These are phyloP conservation scores for Auriscalpium orientale DNA, from an alignment of 768 basidiomycete species.

Conservation along the genomic window DNA sequence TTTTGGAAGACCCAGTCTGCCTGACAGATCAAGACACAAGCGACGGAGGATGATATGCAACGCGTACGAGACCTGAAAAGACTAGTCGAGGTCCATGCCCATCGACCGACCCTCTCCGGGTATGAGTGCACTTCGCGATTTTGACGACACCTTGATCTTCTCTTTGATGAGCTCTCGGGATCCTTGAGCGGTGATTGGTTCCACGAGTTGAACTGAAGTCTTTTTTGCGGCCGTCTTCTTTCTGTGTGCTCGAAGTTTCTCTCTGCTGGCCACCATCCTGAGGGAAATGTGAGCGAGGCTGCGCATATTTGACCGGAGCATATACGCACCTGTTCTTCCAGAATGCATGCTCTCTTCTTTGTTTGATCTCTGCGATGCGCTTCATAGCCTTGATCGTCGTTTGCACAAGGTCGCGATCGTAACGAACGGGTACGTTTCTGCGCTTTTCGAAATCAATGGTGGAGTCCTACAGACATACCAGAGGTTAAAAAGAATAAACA, in stretches of 20 bases:
- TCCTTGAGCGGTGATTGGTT: constrained; percentile 46
- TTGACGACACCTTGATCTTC: constrained; percentile 69
- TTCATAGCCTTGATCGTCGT: constrained; percentile 97
- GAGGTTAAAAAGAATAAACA: neutral
- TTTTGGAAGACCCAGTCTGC: neutral
- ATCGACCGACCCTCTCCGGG: constrained; percentile 81
- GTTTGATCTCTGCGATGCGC: constrained; percentile 86
- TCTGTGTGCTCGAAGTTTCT: constrained; percentile 70
- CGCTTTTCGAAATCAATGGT: constrained; percentile 99
- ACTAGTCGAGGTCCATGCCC: constrained; percentile 83
- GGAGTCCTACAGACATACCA: constrained; percentile 58
- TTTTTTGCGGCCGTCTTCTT: constrained; percentile 51
- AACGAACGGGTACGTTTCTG: constrained; percentile 93
- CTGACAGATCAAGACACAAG: neutral
- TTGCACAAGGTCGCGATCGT: constrained; percentile 88
- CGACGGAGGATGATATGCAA: neutral
- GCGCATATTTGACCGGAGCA: neutral
- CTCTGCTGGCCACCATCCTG: constrained; percentile 81
- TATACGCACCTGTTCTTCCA: constrained; percentile 79
- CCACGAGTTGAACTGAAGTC: constrained; percentile 53
- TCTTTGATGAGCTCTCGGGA: constrained; percentile 49
- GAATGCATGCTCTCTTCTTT: constrained; percentile 86
- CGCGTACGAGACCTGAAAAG: neutral
- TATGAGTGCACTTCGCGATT: constrained; percentile 64
- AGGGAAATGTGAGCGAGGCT: neutral